Base-by-base conservation (phyloP, 805 yeast species). In the Metschnikowia matae region DNA sequence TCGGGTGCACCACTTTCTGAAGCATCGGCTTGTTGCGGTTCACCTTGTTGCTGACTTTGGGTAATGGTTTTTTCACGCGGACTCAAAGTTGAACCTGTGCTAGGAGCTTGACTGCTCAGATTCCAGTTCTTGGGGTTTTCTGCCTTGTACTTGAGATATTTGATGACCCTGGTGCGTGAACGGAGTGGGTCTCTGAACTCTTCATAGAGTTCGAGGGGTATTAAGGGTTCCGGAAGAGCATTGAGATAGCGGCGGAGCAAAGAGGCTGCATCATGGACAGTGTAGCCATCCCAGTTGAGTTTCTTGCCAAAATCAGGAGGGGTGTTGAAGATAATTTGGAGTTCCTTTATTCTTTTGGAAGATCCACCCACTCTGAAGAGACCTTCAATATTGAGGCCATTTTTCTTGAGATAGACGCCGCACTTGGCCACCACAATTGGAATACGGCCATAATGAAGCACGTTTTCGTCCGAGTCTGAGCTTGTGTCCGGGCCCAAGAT, bases 351-450 rank as follows among this genome's bases (percentile, higher is more conserved):
- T 49, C 99, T 78, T 62, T 89, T 87, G 31, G 89, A 83, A 14
- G 96, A 85, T 3, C 99, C 99, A 0, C 95, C 94, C 1, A 94
- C 87, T 52, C 99, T 75, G 65, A 94, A 94, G 3, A 94, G 88
- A 5, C 99, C 99, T 65, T 92, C 94, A 0, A 87, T 85, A 32
- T 81, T 80, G 32, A 89, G 73, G 2, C 86, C 96, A 55, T 88
- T 82, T 43, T 81, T 80, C 62, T 94, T 92, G 52, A 94, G 69
- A 62, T 70, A 91, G 0, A 87, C 84, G 0, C 98, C 97, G 70
- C 99, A 92, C 58, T 89, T 87, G 14, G 97, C 98, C n/a, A 94
- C 95, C 13, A 94, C 86, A 15, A 89, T 79, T 0, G 99, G 99
- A 17, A 94, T 88, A 48, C 83, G 75, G 20, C 98, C 99, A 64